Evolutionary conservation across 345 rosid species (phyloP).

Genomic region (Lagerstroemia speciosa): DNA sequence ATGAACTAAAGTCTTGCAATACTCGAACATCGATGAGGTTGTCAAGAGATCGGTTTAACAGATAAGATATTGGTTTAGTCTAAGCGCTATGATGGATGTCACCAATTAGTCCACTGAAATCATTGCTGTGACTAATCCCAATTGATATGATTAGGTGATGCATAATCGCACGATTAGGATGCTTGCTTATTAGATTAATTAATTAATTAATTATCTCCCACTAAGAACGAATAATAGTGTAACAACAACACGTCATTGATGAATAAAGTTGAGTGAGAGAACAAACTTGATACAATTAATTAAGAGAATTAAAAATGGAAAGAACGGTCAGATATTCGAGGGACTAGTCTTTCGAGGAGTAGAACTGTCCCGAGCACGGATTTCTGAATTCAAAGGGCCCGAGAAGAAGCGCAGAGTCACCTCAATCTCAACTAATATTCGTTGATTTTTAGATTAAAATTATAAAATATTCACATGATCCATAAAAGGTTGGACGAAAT

Average conservation of each 20-base stretch:
- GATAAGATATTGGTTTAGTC: no score
- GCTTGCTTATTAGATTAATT: background rate
- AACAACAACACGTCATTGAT: background rate
- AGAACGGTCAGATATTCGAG: background rate
- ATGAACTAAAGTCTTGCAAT: no score
- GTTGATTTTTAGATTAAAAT: no score
- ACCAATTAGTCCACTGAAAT: no score
- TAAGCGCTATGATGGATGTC: no score
- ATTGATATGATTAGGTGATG: background rate
- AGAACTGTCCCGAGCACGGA: background rate
- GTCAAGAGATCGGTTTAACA: no score
- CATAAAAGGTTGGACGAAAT: no score
- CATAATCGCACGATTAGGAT: background rate
- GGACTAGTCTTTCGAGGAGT: background rate
- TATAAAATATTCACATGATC: no score
- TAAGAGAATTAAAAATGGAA: background rate
- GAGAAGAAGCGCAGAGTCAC: no score
- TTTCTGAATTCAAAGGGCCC: background rate
- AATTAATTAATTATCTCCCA: background rate
- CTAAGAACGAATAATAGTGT: background rate
- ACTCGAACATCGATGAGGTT: no score
- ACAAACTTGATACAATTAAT: background rate
- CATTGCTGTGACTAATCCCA: no score
- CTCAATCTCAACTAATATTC: no score
- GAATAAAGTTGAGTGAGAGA: background rate